Conservation (phyloP, 345 rosid species). For the Euphorbia pulcherrima region DNA sequence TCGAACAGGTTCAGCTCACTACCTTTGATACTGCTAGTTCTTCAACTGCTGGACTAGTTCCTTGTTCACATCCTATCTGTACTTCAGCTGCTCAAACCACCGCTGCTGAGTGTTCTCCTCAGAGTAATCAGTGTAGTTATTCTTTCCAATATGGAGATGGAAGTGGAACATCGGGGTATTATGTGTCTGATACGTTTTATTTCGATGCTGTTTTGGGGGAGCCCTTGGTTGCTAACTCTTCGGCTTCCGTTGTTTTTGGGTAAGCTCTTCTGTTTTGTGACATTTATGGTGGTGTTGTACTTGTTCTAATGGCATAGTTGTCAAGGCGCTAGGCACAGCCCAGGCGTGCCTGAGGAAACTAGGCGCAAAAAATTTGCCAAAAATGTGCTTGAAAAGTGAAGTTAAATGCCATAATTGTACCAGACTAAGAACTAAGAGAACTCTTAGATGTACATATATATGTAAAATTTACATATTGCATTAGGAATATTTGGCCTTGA, state of each 20-base stretch:
- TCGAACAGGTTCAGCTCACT: conserved; percentile 67
- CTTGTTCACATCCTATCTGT: conserved; percentile 45
- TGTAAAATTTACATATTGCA: too few relatives aligned
- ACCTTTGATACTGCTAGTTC: conserved; percentile 68
- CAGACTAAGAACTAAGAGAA: too few relatives aligned
- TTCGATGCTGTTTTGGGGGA: conserved; percentile 70
- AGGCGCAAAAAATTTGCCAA: too few relatives aligned
- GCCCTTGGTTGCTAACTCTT: conserved; percentile 66
- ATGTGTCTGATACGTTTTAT: conserved; percentile 59
- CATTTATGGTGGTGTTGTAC: neutral
- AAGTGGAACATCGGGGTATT: conserved; percentile 92
- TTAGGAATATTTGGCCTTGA: too few relatives aligned
- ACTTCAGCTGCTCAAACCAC: conserved; percentile 47
- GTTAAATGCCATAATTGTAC: too few relatives aligned
- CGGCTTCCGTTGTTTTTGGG: conserved; percentile 82
- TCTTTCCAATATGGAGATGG: conserved; percentile 87
- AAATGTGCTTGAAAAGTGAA: too few relatives aligned
- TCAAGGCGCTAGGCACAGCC: too few relatives aligned
- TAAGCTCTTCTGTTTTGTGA: conserved; percentile 32
- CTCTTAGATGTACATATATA: too few relatives aligned
- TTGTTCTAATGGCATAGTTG: conserved; percentile 5
- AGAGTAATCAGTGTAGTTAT: conserved; percentile 73
- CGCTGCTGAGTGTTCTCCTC: conserved; percentile 56
- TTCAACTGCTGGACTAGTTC: conserved; percentile 53
- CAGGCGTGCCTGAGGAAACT: too few relatives aligned